Base-by-base conservation (phyloP, 129 eudicot species). In the Saussurea involucrata region DNA sequence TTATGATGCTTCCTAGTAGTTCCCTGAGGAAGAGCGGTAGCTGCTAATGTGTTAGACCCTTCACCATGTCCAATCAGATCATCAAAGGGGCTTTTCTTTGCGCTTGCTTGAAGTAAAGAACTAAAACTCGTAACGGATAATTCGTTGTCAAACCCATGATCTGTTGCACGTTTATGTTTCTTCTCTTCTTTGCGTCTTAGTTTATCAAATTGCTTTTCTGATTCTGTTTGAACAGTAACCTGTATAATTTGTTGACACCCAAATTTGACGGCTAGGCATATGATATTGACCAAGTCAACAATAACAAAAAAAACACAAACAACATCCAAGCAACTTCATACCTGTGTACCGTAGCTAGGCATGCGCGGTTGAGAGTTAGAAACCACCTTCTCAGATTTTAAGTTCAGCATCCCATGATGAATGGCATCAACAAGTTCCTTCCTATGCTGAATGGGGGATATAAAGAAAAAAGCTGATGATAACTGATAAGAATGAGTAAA, bases 341-440 rank as follows among this genome's bases (percentile, higher is more conserved):
- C 98, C 96, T 95, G 98, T 71, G 94, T 91, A 66, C 93, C 98
- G 81, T 95, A 95, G 69, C 98, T 95, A 71, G 98, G 98, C 92
- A 89, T 80, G 60, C 93, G 91, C 57, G 84, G 71, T 73, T 95
- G 96, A 34, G 86, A 76, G 63, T 82, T 79, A 61, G 94, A 79
- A 75, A 88, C 77, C 63, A 81, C 75, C 71, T 85, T 88, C 78
- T 95, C 98, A 81, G 98, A 87, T 80, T 86, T 90, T 57, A 95
- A 78, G 60, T 89, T 86, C 69, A 80, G 63, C 90, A 95, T 78
- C 70, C 98, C 98, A 72, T 84, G 97, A 77, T 80, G 96, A 70
- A 95, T 82, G 61, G 90, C 87, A 60, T 87, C 96, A 75, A 95
- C 96, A 72, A 95, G 90, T 78, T 83, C 94, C 88, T 91, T 95